Base-by-base conservation (phyloP, 345 rosid species). In the Populus euphratica region DNA sequence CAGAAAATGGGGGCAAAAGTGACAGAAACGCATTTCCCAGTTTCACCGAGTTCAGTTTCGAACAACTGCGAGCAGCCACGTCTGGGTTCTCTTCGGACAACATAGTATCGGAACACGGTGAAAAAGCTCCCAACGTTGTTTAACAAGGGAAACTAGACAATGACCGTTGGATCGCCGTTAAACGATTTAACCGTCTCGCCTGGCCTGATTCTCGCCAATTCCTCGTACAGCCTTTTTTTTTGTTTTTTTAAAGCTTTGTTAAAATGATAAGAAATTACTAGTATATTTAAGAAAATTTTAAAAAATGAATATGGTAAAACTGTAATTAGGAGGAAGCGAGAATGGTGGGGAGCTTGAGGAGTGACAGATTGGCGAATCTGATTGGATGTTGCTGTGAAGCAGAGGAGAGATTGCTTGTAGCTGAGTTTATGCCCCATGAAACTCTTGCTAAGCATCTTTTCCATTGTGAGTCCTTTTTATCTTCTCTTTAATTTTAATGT, bases 161-260 rank as follows among this genome's bases (percentile, higher is more conserved):
- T 44, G 94, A 89, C 69, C 91, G 90, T 13, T 85, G 87, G 82
- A 87, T 96, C 81, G 98, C 99, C 68, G 89, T 96, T 71, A 93
- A 96, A 80, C 93, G 99, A 33, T 96, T 96, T 74, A 91, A 92
- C 84, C 90, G 88, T 47, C 79, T 86, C 54, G 97, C 98, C 31
- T 96, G 99, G 98, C 94, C 98, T 3, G 99, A 96, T 86, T 82
- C 96, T 74, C 92, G 99, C 80, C 99, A 96, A 84, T 96, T 96
- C 78, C 86, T 96, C 43, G 98, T 96, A 59, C 65, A 93, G 86
- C 71, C 71, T 39, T 69, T 3, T n/a, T 62, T 23, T 39, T 9
- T n/a, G n/a, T n/a, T 70, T 35, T 27, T 9, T 56, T 13, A 44
- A 47, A n/a, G 27, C 25, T 59, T 23, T 59, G 29, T 23, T 9